These are phyloP conservation scores for Chrysanthemum seticuspe DNA, from an alignment of 129 eudicot species.

Conservation along the genomic window DNA sequence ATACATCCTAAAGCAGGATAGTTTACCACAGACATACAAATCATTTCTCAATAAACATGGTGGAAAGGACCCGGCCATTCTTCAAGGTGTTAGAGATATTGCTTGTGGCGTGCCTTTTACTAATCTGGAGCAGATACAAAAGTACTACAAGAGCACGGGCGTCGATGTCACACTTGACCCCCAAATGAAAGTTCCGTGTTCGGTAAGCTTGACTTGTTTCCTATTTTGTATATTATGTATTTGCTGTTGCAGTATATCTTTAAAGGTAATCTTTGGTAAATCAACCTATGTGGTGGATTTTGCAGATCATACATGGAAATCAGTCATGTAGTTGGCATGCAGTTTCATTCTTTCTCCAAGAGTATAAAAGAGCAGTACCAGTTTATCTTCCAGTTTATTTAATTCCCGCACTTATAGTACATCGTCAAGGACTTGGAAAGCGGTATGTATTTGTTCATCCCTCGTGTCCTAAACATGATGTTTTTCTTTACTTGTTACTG, in stretches of 20 bases:
- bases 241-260: neutral
- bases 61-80: constrained; percentile 66
- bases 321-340: constrained; percentile 85
- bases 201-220: constrained; percentile 47
- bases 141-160: constrained; percentile 69
- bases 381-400: constrained; percentile 98
- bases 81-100: constrained; percentile 79
- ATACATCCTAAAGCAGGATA: constrained; percentile 89
- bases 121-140: constrained; percentile 66
- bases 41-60: constrained; percentile 98
- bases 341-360: constrained; percentile 71
- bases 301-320: constrained; percentile 87
- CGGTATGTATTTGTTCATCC: constrained; percentile 40
- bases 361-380: constrained; percentile 94
- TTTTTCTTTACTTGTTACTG: neutral
- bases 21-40: constrained; percentile 80
- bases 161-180: constrained; percentile 70
- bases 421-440: constrained; percentile 84
- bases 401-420: constrained; percentile 95
- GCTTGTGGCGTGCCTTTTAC: constrained; percentile 71
- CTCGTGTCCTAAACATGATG: neutral
- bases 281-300: constrained; percentile 5
- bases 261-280: neutral
- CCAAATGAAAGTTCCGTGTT: constrained; percentile 90
- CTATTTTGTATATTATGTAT: neutral